Evolutionary conservation across 192 early-diverging fungal species (phyloP).

Genomic region (Linnemannia exigua): DNA sequence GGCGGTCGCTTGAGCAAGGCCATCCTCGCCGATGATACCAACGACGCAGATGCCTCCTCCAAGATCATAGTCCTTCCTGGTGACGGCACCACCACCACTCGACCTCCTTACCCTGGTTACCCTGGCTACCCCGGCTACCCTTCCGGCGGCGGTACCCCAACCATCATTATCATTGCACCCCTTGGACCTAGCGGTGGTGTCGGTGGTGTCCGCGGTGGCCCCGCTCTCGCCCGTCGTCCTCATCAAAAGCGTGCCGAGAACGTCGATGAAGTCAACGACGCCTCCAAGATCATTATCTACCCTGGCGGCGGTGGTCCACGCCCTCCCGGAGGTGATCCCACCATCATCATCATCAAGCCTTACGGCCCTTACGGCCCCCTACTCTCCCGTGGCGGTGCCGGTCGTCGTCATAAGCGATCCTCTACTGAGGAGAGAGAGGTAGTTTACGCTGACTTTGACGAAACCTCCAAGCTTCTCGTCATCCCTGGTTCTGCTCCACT

Average conservation of each 20-base stretch:
- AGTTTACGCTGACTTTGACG: too few relatives aligned
- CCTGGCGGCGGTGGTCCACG: background rate
- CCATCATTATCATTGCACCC: background rate
- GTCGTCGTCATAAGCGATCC: background rate
- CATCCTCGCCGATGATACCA: too few relatives aligned
- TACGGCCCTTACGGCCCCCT: background rate
- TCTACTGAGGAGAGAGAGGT: background rate
- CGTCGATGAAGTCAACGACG: background rate
- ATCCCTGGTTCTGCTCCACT: too few relatives aligned
- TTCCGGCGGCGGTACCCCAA: background rate
- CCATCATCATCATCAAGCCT: background rate
- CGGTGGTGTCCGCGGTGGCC: too few relatives aligned
- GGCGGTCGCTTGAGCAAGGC: too few relatives aligned
- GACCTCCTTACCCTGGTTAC: too few relatives aligned
- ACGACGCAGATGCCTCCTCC: background rate
- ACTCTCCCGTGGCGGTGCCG: background rate
- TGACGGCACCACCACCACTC: too few relatives aligned
- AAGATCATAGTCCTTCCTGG: background rate
- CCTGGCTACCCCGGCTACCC: background rate
- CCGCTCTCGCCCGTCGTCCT: too few relatives aligned
- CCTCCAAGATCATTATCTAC: background rate
- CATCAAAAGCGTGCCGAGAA: background rate
- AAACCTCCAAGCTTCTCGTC: too few relatives aligned
- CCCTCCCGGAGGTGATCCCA: background rate
- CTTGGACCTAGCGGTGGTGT: background rate